phyloP scores from a whole-genome alignment of 2,329 filamentous ascomycete species.

The Microcyclospora pomicola region DNA sequence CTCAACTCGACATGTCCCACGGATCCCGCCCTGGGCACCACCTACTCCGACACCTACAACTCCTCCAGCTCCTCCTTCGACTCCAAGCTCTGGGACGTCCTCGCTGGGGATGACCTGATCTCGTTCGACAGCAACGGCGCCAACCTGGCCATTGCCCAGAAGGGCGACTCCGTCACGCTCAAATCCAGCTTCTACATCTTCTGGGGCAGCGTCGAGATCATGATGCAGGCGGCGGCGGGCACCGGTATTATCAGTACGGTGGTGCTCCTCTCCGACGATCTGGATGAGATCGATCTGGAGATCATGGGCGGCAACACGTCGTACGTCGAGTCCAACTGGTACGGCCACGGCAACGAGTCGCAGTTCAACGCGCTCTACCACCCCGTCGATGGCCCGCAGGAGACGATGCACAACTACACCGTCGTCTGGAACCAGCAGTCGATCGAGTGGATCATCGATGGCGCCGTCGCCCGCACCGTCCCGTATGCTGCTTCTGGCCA shows the following conservation, averaged over 20 bases:
- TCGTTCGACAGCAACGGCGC: slow-evolving; percentile 43
- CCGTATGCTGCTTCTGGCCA: slow-evolving; percentile 10
- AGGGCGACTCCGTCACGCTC: slow-evolving; percentile 65
- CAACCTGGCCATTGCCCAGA: slow-evolving; percentile 53
- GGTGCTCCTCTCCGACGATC: slow-evolving; percentile 68
- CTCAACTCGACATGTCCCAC: slow-evolving; percentile 54
- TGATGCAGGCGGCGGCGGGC: slow-evolving; percentile 62
- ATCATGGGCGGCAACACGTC: slow-evolving; percentile 55
- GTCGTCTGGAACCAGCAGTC: slow-evolving; percentile 54
- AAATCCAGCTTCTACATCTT: slow-evolving; percentile 74
- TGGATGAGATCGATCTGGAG: slow-evolving; percentile 84
- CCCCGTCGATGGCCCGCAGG: slow-evolving; percentile 40
- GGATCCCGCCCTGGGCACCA: slow-evolving; percentile 54
- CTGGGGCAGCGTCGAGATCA: slow-evolving; percentile 65
- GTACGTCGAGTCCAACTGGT: slow-evolving; percentile 58
- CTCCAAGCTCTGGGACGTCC: slow-evolving; percentile 32
- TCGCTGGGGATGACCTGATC: slow-evolving; percentile 51
- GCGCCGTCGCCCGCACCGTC: slow-evolving; percentile 52
- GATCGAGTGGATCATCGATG: slow-evolving; percentile 58
- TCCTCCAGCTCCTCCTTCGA: slow-evolving; percentile 36
- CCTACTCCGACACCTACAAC: slow-evolving; percentile 53
- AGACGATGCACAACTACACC: slow-evolving; percentile 55
- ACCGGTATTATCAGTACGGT: slow-evolving; percentile 66
- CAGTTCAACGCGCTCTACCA: slow-evolving; percentile 50
- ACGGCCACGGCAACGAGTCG: slow-evolving; percentile 55